Evolutionary conservation across 108 stramenopile genomes (phyloP).

Genomic region (Skeletonema costatum): DNA sequence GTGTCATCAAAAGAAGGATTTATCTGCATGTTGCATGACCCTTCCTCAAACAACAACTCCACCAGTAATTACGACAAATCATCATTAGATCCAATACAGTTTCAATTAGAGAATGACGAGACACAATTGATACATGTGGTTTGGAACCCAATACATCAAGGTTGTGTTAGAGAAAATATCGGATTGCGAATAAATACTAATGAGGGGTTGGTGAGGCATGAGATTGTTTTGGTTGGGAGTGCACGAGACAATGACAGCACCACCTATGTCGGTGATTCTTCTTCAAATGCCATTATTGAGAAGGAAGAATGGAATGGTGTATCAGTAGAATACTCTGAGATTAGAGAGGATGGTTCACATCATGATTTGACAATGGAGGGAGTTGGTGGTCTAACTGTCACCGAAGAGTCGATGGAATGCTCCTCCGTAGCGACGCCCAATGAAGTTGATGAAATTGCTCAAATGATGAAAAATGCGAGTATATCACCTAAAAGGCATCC

Average conservation of each 20-base stretch:
- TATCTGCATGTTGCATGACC: background rate
- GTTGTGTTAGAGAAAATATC: conserved; percentile 5
- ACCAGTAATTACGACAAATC: background rate
- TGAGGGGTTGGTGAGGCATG: background rate
- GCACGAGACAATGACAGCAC: background rate
- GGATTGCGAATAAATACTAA: background rate
- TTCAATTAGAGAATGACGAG: background rate
- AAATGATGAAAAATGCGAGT: background rate
- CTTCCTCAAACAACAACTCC: background rate
- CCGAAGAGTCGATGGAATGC: background rate
- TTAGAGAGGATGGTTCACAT: background rate
- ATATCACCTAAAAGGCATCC: background rate
- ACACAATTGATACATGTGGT: background rate
- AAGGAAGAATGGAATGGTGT: background rate
- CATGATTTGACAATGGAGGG: background rate
- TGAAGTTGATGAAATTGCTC: background rate
- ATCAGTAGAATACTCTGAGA: background rate
- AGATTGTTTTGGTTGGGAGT: background rate
- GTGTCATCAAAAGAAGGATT: background rate
- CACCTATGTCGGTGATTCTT: background rate
- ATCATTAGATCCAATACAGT: background rate
- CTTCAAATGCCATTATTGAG: background rate
- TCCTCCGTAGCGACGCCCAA: background rate
- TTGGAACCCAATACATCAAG: conserved; percentile 4
- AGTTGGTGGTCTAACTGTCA: background rate